phyloP scores from a whole-genome alignment of 306 rosid genomes.

The Acacia melanoxylon region DNA sequence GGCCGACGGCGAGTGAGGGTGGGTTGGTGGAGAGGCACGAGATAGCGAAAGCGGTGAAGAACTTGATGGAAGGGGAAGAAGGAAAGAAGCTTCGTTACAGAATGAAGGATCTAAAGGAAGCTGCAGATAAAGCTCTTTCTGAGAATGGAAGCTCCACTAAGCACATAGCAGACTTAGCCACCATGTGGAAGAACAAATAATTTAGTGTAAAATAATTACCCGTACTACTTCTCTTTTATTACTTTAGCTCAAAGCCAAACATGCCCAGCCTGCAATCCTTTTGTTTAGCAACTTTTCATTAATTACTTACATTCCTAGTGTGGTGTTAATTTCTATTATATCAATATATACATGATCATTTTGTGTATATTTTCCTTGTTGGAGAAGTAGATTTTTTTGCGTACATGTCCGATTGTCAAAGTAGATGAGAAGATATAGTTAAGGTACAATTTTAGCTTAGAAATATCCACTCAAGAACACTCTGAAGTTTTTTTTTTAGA shows the following conservation, averaged over 20 bases:
- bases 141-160: slow-evolving; percentile 52
- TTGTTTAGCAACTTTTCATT: not conserved
- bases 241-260: not conserved
- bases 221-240: too few species aligned
- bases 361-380: not conserved
- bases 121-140: slow-evolving; percentile 33
- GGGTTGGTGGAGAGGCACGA: slow-evolving; percentile 57
- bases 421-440: too few species aligned
- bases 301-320: not conserved
- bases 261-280: not conserved
- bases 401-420: not conserved
- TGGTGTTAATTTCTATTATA: not conserved
- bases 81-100: slow-evolving; percentile 51
- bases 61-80: slow-evolving; percentile 63
- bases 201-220: not conserved
- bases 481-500: too few species aligned
- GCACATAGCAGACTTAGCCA: slow-evolving; percentile 35
- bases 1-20: slow-evolving; percentile 31
- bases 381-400: not conserved
- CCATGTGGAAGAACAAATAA: slow-evolving; percentile 39
- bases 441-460: too few species aligned
- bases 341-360: not conserved
- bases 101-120: slow-evolving; percentile 58
- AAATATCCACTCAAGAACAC: too few species aligned
- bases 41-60: slow-evolving; percentile 45